Percentiles rank a stretch among this genome's conserved stretches.
Conservation (phyloP, 2,329 filamentous ascomycete genomes). For the Monosporascus sp. region DNA sequence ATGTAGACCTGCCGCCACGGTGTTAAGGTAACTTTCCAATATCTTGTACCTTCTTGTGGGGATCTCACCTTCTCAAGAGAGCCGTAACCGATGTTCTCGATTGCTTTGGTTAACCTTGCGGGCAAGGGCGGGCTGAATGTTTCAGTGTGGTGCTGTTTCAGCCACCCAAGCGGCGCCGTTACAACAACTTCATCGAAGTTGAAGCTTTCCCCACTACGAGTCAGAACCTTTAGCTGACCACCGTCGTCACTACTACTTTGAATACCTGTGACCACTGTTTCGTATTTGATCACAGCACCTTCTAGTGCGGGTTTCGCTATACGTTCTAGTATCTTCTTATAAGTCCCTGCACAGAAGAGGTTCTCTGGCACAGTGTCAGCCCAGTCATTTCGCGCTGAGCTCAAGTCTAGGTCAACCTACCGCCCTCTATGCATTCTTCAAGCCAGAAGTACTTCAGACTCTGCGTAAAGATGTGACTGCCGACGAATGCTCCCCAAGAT, state of each 20-base stretch:
- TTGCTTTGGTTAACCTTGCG: conserved; percentile 50
- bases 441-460: conserved; percentile 74
- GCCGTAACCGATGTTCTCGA: conserved; percentile 62
- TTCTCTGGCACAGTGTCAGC: conserved; percentile 39
- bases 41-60: too few relatives aligned
- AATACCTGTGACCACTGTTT: conserved; percentile 42
- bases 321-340: conserved; percentile 50
- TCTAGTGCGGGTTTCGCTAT: conserved; percentile 53
- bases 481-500: conserved; percentile 67
- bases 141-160: conserved; percentile 49
- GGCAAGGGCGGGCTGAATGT: conserved; percentile 59
- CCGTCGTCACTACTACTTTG: conserved; percentile 22
- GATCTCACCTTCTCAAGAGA: conserved; percentile 60
- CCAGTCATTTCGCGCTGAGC: conserved; percentile 2
- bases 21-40: too few relatives aligned
- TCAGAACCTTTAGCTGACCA: conserved; percentile 37
- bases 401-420: conserved; percentile 32
- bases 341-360: conserved; percentile 54
- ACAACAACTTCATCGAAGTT: conserved; percentile 64
- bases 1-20: conserved; percentile 43
- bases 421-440: conserved; percentile 71
- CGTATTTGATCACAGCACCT: conserved; percentile 47
- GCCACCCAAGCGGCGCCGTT: conserved; percentile 63
- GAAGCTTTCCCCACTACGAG: conserved; percentile 37
- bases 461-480: conserved; percentile 57